These are phyloP conservation scores for Nasturtium officinale DNA, from an alignment of 345 rosid species.

Conservation along the genomic window DNA sequence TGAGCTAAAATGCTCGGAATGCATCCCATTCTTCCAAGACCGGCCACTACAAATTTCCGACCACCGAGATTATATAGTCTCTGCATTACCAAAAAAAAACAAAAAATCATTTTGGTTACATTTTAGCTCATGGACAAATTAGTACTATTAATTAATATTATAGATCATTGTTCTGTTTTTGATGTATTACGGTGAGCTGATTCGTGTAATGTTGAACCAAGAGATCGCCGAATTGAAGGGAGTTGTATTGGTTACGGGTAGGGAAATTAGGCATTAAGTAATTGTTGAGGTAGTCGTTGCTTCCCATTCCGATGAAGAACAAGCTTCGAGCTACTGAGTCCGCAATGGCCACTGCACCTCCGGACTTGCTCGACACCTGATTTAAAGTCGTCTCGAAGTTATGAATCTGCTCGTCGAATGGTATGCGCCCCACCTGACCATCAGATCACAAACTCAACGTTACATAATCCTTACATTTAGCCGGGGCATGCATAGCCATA, in stretches of 20 bases:
- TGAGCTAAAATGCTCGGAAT: constrained; percentile 95
- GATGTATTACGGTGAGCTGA: constrained; percentile 64
- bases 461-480: not conserved
- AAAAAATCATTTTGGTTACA: not conserved
- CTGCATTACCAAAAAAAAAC: constrained; percentile 32
- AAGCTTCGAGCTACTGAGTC: constrained; percentile 58
- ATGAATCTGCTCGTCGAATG: constrained; percentile 76
- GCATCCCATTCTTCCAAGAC: constrained; percentile 92
- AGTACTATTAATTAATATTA: not conserved
- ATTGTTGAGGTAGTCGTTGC: constrained; percentile 94
- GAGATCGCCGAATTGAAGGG: constrained; percentile 70
- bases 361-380: constrained; percentile 63
- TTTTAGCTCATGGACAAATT: not conserved
- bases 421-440: constrained; percentile 83
- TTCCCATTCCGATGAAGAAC: constrained; percentile 94
- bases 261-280: constrained; percentile 94
- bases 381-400: constrained; percentile 78
- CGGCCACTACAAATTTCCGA: constrained; percentile 75
- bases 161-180: not conserved
- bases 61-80: constrained; percentile 83
- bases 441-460: not conserved
- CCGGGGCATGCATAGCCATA: not conserved
- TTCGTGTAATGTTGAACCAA: constrained; percentile 67
- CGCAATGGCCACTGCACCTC: constrained; percentile 64
- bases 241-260: constrained; percentile 68